phyloP scores from a whole-genome alignment of 345 rosid genomes.

The Turritis glabra region DNA sequence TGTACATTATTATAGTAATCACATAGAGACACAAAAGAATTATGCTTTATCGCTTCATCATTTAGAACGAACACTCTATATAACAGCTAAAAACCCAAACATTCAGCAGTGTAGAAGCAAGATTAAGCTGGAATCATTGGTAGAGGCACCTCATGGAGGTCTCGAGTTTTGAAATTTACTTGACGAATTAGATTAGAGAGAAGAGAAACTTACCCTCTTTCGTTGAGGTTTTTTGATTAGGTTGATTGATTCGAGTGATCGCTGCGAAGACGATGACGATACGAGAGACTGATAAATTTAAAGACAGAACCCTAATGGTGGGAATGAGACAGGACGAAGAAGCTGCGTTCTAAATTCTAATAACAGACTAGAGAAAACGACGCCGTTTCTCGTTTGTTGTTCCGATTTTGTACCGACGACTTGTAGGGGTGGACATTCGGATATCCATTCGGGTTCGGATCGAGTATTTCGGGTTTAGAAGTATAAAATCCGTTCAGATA shows the following conservation, averaged over 20 bases:
- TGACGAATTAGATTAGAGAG: slow-evolving; percentile 3
- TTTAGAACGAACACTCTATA: too few species aligned
- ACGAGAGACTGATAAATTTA: background rate
- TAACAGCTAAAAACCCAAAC: too few species aligned
- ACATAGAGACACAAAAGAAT: too few species aligned
- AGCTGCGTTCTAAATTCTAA: background rate
- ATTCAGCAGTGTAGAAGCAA: background rate
- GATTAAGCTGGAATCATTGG: background rate
- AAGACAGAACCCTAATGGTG: slow-evolving; percentile 23
- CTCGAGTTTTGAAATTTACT: background rate
- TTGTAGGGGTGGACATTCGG: too few species aligned
- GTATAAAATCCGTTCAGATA: too few species aligned
- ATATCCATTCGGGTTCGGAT: too few species aligned
- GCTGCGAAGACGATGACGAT: slow-evolving; percentile 19
- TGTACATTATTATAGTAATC: too few species aligned
- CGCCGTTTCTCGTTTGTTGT: background rate
- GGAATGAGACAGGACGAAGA: background rate
- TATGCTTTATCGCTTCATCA: too few species aligned
- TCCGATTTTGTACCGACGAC: background rate
- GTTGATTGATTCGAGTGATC: slow-evolving; percentile 58
- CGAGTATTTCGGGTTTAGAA: too few species aligned
- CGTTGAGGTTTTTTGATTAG: slow-evolving; percentile 82
- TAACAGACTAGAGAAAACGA: background rate
- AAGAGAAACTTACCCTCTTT: slow-evolving; percentile 66
- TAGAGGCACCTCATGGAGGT: background rate